Evolutionary conservation across 1,284 basidiomycete species (phyloP).

Genomic region (Ganoderma sinense): DNA sequence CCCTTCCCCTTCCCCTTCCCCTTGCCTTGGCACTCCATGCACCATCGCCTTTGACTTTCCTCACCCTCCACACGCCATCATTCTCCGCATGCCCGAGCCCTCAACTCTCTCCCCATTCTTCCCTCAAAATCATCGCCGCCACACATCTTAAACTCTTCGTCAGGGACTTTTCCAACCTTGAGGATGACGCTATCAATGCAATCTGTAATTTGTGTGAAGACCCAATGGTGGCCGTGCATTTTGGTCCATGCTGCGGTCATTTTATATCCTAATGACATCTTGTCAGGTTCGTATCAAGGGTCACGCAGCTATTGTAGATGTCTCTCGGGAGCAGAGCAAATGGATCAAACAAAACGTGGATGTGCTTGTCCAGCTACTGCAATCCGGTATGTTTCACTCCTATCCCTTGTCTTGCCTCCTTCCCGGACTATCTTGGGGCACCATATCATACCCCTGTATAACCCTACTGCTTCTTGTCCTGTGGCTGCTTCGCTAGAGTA

Average conservation of each 20-base stretch:
- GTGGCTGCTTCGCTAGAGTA: not conserved
- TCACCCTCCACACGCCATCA: too few species aligned
- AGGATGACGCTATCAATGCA: conserved; percentile 76
- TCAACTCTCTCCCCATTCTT: conserved; percentile 43
- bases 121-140: conserved; percentile 64
- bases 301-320: conserved; percentile 65
- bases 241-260: not conserved
- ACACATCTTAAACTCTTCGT: conserved; percentile 64
- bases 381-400: conserved; percentile 62
- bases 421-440: not conserved
- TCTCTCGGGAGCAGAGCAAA: conserved; percentile 65
- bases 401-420: conserved; percentile 12
- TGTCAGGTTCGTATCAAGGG: conserved; percentile 72
- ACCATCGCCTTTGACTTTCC: too few species aligned
- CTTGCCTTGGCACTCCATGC: too few species aligned
- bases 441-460: not conserved
- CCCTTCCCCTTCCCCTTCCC: too few species aligned
- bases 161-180: conserved; percentile 70
- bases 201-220: conserved; percentile 82
- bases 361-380: conserved; percentile 75
- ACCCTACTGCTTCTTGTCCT: too few species aligned
- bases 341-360: conserved; percentile 77
- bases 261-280: conserved; percentile 18
- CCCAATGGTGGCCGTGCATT: conserved; percentile 57
- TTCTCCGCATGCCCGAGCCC: too few species aligned